Conservation (phyloP, 768 basidiomycete genomes). For the Leccinum olivaceopallidum region DNA sequence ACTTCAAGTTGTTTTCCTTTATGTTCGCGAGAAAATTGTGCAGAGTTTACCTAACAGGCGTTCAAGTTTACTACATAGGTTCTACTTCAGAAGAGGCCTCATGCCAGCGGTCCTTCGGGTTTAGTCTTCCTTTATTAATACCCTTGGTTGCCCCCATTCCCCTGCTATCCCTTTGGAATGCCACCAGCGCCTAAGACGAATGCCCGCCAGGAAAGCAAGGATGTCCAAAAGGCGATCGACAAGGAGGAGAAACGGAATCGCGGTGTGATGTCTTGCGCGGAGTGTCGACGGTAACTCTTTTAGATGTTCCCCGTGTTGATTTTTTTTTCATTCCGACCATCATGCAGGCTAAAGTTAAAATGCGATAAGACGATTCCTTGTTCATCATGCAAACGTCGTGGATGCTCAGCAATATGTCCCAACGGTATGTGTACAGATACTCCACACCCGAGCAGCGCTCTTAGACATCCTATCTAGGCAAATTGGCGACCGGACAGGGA, state of each 20-base stretch:
- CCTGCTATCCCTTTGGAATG: constrained; percentile 34
- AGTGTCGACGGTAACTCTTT: constrained; percentile 54
- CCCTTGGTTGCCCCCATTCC: not conserved
- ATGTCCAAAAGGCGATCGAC: constrained; percentile 52
- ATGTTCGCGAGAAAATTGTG: not conserved
- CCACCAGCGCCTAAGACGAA: constrained; percentile 53
- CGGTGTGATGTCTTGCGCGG: constrained; percentile 56
- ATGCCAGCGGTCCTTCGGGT: constrained; percentile 3
- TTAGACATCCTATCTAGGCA: constrained; percentile 35
- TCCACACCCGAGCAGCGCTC: not conserved
- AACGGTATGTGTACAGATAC: constrained; percentile 42
- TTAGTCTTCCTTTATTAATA: not conserved
- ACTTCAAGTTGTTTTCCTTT: not conserved
- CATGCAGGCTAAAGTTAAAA: constrained; percentile 60
- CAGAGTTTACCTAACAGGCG: constrained; percentile 14
- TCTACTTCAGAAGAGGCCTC: not conserved
- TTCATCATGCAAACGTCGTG: constrained; percentile 65
- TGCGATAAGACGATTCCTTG: constrained; percentile 71
- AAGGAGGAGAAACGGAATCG: constrained; percentile 67
- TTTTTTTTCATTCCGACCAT: constrained; percentile 1
- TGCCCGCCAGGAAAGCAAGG: constrained; percentile 32
- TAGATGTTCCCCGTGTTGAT: not conserved
- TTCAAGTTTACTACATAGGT: constrained; percentile 5
- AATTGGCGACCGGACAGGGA: constrained; percentile 74
- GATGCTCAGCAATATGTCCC: constrained; percentile 77